These are phyloP conservation scores for Irineochytrium annulatum DNA, from an alignment of 192 early-diverging fungal species.

Conservation along the genomic window DNA sequence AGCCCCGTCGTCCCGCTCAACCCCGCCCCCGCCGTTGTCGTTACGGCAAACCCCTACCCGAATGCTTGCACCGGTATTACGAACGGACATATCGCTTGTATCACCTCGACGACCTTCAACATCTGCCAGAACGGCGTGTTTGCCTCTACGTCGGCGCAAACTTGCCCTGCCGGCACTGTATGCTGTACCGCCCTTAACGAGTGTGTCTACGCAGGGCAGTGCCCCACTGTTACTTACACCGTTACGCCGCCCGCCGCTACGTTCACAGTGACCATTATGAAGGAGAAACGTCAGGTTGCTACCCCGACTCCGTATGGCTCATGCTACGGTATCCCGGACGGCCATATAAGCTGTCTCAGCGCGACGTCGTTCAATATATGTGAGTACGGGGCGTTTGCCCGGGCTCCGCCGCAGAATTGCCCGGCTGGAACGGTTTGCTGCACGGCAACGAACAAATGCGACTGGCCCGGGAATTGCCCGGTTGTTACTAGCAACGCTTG, in stretches of 20 bases:
- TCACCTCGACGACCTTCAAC: conserved; percentile 1
- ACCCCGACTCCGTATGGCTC: not conserved
- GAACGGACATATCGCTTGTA: not conserved
- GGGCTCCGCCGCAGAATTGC: not conserved
- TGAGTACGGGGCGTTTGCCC: not conserved
- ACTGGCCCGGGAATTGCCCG: conserved; percentile 4
- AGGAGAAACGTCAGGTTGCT: no score
- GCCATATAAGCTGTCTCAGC: not conserved
- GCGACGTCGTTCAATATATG: not conserved
- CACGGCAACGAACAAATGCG: not conserved
- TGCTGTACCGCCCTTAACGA: conserved; percentile 16
- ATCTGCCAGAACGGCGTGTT: conserved; percentile 4
- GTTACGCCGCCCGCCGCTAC: not conserved
- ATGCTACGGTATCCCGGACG: not conserved
- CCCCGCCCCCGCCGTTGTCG: not conserved
- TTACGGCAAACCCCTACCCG: not conserved
- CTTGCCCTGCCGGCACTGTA: not conserved
- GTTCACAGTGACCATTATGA: not conserved
- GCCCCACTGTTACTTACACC: conserved; percentile 2
- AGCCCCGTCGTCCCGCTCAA: no score
- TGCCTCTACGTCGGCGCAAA: not conserved
- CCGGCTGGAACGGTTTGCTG: not conserved
- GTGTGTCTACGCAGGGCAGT: not conserved
- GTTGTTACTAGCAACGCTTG: conserved; percentile 8
- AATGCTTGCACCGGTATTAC: not conserved